These are phyloP conservation scores for Daedaleopsis sinensis DNA, from an alignment of 768 basidiomycete genomes.

Conservation along the genomic window DNA sequence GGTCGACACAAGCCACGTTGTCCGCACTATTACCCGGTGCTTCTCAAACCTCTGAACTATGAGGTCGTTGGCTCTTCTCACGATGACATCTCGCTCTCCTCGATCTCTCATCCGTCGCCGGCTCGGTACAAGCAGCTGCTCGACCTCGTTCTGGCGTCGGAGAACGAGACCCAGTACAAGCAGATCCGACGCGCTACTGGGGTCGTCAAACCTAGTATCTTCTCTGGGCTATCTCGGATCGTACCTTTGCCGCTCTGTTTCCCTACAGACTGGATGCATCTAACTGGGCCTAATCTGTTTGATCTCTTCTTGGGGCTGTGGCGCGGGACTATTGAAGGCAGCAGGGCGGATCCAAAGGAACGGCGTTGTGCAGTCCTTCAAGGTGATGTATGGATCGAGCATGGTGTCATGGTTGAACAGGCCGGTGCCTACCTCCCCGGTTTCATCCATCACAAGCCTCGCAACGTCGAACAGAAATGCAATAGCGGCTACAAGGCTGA, in stretches of 20 bases:
- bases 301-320: slow-evolving; percentile 39
- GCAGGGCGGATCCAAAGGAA: slow-evolving; percentile 22
- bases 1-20: slow-evolving; percentile 39
- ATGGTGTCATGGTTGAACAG: slow-evolving; percentile 29
- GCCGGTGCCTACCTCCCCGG: slow-evolving; percentile 38
- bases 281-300: slow-evolving; percentile 38
- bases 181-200: slow-evolving; percentile 40
- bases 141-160: slow-evolving; percentile 45
- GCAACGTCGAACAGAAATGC: slow-evolving; percentile 44
- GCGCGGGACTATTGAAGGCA: slow-evolving; percentile 30
- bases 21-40: slow-evolving; percentile 38
- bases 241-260: slow-evolving; percentile 22
- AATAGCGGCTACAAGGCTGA: slow-evolving; percentile 36
- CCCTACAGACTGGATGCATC: slow-evolving; percentile 45
- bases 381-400: background rate
- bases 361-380: slow-evolving; percentile 31
- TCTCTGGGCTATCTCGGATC: slow-evolving; percentile 30
- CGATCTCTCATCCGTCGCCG: background rate
- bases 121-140: background rate
- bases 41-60: slow-evolving; percentile 30
- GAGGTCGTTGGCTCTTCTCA: slow-evolving; percentile 32
- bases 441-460: slow-evolving; percentile 43
- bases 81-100: slow-evolving; percentile 23
- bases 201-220: slow-evolving; percentile 38
- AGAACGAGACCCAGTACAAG: slow-evolving; percentile 26